Evolutionary conservation across 2,329 filamentous ascomycete species (phyloP).

Genomic region (Aspergillus sp.): DNA sequence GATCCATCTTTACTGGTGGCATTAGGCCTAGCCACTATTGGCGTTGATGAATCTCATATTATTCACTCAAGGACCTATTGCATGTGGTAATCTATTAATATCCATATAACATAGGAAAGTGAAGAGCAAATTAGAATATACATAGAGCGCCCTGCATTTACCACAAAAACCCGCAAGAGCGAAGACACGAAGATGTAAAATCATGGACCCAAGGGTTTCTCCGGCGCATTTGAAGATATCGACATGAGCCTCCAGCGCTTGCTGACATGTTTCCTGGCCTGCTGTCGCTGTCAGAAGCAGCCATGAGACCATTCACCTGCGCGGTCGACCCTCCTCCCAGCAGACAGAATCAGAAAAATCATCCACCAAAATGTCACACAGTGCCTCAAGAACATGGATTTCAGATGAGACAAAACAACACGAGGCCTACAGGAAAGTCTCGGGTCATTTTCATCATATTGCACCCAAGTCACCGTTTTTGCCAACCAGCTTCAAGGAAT

Average conservation of each 20-base stretch:
- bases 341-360: neutral
- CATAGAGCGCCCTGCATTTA: neutral
- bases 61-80: neutral
- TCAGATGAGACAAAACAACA: neutral
- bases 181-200: neutral
- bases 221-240: neutral
- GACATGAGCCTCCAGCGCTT: neutral
- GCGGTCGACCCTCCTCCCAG: neutral
- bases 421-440: neutral
- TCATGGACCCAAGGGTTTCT: neutral
- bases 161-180: neutral
- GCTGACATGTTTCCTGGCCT: neutral
- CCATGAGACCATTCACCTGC: neutral
- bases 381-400: neutral
- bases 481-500: neutral
- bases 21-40: too few relatives aligned
- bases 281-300: neutral
- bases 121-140: neutral
- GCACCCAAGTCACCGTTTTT: neutral
- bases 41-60: neutral
- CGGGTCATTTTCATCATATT: neutral
- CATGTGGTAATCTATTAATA: neutral
- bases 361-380: neutral
- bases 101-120: neutral
- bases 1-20: too few relatives aligned